These are phyloP conservation scores for Penicillium pulvis DNA, from an alignment of 495 filamentous ascomycete genomes.

Conservation along the genomic window DNA sequence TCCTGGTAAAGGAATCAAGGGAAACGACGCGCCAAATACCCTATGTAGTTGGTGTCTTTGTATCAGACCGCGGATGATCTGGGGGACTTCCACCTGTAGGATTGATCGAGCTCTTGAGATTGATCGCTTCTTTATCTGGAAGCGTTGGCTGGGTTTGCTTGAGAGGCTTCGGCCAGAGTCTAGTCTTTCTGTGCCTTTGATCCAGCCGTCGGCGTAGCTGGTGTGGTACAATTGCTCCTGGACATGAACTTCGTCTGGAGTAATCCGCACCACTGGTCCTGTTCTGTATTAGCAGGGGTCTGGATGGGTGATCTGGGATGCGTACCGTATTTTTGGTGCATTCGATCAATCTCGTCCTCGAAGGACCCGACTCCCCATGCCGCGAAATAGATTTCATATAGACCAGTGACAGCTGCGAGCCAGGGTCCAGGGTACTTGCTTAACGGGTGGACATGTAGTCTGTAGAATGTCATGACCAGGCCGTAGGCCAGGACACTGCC, in stretches of 20 bases:
- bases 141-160: constrained; percentile 1
- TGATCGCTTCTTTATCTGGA: constrained; percentile 19
- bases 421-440: constrained; percentile 48
- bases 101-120: constrained; percentile 22
- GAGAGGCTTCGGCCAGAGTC: constrained; percentile 10
- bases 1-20: background rate
- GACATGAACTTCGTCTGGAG: constrained; percentile 28
- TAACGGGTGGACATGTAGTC: constrained; percentile 41
- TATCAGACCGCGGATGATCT: constrained; percentile 20
- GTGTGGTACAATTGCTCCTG: constrained; percentile 19
- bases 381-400: constrained; percentile 53
- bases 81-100: constrained; percentile 21
- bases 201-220: constrained; percentile 20
- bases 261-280: constrained; percentile 34
- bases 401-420: constrained; percentile 43
- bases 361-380: constrained; percentile 42
- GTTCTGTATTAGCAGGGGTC: constrained; percentile 1
- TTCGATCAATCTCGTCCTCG: constrained; percentile 38
- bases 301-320: background rate
- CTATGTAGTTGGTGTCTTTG: constrained; percentile 22
- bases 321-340: constrained; percentile 48
- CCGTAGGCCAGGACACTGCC: constrained; percentile 29
- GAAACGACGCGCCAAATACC: constrained; percentile 11
- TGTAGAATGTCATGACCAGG: constrained; percentile 31
- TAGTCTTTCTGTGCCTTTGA: constrained; percentile 19